Evolutionary conservation across 495 filamentous ascomycete species (phyloP).

Genomic region (Tuber borchii): DNA sequence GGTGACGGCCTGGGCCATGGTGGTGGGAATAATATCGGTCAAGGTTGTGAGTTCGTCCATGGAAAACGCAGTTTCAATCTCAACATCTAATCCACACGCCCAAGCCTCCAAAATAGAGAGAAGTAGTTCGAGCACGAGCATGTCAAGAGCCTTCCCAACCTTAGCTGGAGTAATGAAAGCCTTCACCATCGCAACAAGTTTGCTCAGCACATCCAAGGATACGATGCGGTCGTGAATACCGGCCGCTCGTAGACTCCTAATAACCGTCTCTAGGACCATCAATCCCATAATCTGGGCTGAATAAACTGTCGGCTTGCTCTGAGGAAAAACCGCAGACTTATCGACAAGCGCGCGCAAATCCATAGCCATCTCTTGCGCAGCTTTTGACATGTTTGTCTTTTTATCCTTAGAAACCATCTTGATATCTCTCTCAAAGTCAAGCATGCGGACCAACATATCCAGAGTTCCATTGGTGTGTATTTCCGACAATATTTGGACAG

Average conservation of each 20-base stretch:
- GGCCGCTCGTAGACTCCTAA: slow-evolving; percentile 50
- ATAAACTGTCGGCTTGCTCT: slow-evolving; percentile 48
- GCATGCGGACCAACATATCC: slow-evolving; percentile 50
- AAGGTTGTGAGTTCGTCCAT: slow-evolving; percentile 26
- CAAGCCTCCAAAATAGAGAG: slow-evolving; percentile 63
- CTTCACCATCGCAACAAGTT: slow-evolving; percentile 49
- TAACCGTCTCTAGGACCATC: slow-evolving; percentile 57
- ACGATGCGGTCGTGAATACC: slow-evolving; percentile 51
- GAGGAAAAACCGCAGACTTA: slow-evolving; percentile 54
- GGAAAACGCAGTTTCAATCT: slow-evolving; percentile 26
- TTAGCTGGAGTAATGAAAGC: slow-evolving; percentile 30
- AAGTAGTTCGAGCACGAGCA: slow-evolving; percentile 44
- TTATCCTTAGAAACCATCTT: slow-evolving; percentile 54
- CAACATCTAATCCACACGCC: slow-evolving; percentile 41
- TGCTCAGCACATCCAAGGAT: slow-evolving; percentile 48
- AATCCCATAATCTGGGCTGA: slow-evolving; percentile 60
- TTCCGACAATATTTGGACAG: slow-evolving; percentile 50
- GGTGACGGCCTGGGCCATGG: slow-evolving; percentile 9
- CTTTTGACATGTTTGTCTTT: slow-evolving; percentile 62
- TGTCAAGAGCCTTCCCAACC: slow-evolving; percentile 41
- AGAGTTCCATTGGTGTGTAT: slow-evolving; percentile 50
- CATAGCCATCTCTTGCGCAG: slow-evolving; percentile 51
- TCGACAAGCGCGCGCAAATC: slow-evolving; percentile 50
- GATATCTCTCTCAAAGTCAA: slow-evolving; percentile 53
- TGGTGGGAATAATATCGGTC: slow-evolving; percentile 28